Conservation (phyloP, 2,329 filamentous ascomycete species). For the Drechslera avenae region DNA sequence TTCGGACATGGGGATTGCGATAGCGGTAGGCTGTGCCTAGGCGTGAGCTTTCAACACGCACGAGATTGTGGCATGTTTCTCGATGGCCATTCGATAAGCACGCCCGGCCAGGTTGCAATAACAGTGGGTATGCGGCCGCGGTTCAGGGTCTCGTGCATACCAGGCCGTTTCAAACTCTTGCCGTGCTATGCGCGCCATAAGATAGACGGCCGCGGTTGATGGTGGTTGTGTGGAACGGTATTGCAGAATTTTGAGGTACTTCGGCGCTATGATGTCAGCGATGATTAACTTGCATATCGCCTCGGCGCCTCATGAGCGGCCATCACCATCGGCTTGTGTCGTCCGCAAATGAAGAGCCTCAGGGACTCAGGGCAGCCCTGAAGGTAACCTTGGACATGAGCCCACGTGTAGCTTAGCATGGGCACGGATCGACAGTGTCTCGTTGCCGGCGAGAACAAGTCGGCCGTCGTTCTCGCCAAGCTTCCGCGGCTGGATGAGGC, state of each 20-base stretch:
- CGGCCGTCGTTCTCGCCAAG: slow-evolving; percentile 29
- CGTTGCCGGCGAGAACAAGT: slow-evolving; percentile 22
- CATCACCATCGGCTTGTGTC: slow-evolving; percentile 1
- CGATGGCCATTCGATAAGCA: slow-evolving; percentile 25
- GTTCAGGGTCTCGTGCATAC: slow-evolving; percentile 15
- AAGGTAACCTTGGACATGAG: neutral
- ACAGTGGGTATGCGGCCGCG: slow-evolving; percentile 28
- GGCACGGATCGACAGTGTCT: slow-evolving; percentile 17
- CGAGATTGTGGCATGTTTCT: slow-evolving; percentile 30
- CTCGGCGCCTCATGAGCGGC: slow-evolving; percentile 12
- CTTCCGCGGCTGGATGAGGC: slow-evolving; percentile 2
- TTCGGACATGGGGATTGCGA: slow-evolving; percentile 7
- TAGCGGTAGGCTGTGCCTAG: slow-evolving; percentile 8
- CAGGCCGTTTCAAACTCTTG: slow-evolving; percentile 15
- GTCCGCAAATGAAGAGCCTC: slow-evolving; percentile 18
- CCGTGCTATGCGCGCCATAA: slow-evolving; percentile 28
- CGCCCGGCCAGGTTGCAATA: slow-evolving; percentile 23
- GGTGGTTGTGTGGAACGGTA: slow-evolving; percentile 27
- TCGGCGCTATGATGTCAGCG: slow-evolving; percentile 35
- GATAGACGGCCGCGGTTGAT: slow-evolving; percentile 37
- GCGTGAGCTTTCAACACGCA: slow-evolving; percentile 17
- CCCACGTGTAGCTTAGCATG: slow-evolving; percentile 1
- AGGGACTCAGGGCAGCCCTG: slow-evolving; percentile 4
- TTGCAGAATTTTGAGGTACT: slow-evolving; percentile 24
- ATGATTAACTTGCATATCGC: slow-evolving; percentile 25